Evolutionary conservation across 1,139 yeast genomes (phyloP).

Genomic region (Trichomonascaceae sp.): DNA sequence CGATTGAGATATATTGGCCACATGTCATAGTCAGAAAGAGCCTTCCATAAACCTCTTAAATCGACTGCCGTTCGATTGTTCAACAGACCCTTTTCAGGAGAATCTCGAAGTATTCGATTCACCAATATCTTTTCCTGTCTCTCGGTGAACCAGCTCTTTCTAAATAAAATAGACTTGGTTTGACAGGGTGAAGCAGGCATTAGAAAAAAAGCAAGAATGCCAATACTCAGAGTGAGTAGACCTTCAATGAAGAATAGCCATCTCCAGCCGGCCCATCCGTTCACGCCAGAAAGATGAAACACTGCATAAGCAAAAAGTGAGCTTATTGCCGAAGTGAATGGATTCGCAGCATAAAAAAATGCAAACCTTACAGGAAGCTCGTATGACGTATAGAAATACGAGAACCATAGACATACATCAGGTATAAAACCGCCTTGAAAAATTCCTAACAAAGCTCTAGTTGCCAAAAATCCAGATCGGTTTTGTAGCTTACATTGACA

Average conservation of each 20-base stretch:
- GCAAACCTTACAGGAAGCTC: slow-evolving; percentile 46
- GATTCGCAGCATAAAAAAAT: slow-evolving; percentile 39
- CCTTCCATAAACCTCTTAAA: slow-evolving; percentile 35
- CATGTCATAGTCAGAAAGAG: slow-evolving; percentile 48
- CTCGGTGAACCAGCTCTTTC: slow-evolving; percentile 55
- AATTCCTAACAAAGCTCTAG: slow-evolving; percentile 43
- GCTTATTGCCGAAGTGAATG: slow-evolving; percentile 26
- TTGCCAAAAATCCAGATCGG: slow-evolving; percentile 36
- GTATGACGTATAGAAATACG: slow-evolving; percentile 46
- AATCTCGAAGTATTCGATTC: slow-evolving; percentile 55
- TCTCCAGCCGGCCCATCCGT: slow-evolving; percentile 48
- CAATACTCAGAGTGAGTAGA: slow-evolving; percentile 48
- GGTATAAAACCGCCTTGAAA: slow-evolving; percentile 54
- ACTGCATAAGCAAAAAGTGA: slow-evolving; percentile 43
- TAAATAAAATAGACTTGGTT: slow-evolving; percentile 41
- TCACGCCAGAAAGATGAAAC: slow-evolving; percentile 38
- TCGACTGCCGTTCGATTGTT: slow-evolving; percentile 53
- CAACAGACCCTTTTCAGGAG: slow-evolving; percentile 65
- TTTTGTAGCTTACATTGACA: slow-evolving; percentile 40
- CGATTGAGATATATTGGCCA: slow-evolving; percentile 53
- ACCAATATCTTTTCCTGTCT: slow-evolving; percentile 57
- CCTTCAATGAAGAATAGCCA: slow-evolving; percentile 67
- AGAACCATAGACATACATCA: slow-evolving; percentile 46
- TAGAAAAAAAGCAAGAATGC: slow-evolving; percentile 39
- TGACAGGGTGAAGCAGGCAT: slow-evolving; percentile 62